Conservation (phyloP, 768 basidiomycete genomes). For the Termitomyces sp. region DNA sequence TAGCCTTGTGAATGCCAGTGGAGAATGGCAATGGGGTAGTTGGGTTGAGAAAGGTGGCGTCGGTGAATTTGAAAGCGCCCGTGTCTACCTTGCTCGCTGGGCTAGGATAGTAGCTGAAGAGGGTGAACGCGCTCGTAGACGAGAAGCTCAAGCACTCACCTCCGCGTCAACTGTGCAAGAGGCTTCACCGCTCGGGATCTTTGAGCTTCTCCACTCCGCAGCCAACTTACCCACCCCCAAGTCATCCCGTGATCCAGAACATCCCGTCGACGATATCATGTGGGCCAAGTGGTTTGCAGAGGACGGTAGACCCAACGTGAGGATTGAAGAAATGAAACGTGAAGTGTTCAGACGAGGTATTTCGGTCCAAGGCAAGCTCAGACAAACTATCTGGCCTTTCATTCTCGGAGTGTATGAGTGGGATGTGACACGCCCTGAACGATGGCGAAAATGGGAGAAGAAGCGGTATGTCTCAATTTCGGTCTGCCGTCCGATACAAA, state of each 20-base stretch:
- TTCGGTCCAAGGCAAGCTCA: constrained; percentile 41
- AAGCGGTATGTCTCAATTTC: constrained; percentile 42
- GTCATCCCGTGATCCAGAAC: constrained; percentile 71
- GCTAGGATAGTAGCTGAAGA: constrained; percentile 97
- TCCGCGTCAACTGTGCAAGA: constrained; percentile 53
- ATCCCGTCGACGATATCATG: constrained; percentile 67
- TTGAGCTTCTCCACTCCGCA: constrained; percentile 78
- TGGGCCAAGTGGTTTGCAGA: constrained; percentile 79
- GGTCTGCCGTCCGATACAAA: neutral
- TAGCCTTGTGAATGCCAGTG: constrained; percentile 83
- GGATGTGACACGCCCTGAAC: constrained; percentile 60
- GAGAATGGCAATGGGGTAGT: constrained; percentile 90
- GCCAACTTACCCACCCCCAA: constrained; percentile 79
- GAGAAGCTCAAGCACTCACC: constrained; percentile 69
- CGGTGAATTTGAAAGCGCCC: constrained; percentile 93
- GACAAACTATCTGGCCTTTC: constrained; percentile 88
- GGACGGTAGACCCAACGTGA: constrained; percentile 62
- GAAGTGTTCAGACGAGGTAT: constrained; percentile 80
- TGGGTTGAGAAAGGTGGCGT: constrained; percentile 93
- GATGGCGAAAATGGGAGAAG: constrained; percentile 53
- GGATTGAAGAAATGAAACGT: constrained; percentile 62
- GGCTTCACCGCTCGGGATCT: constrained; percentile 75
- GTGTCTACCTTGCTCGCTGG: constrained; percentile 96
- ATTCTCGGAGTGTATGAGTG: constrained; percentile 81
- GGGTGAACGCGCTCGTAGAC: constrained; percentile 82